phyloP scores from a whole-genome alignment of 2,329 filamentous ascomycete genomes.

The Colletotrichum truncatum region DNA sequence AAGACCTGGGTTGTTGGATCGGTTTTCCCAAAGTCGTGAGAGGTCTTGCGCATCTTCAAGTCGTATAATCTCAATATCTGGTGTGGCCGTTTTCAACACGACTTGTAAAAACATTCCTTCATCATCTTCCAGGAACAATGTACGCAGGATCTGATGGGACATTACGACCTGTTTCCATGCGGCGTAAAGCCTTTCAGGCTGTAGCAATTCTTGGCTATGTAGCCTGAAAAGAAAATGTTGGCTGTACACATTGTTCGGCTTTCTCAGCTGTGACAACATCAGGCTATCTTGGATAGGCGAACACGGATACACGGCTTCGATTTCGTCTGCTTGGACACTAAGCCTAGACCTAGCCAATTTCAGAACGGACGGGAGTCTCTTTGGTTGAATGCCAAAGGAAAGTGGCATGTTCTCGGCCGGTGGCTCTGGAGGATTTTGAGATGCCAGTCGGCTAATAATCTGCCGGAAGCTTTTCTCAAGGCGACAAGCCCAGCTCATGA shows the following conservation, averaged over 20 bases:
- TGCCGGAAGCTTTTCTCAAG: not conserved
- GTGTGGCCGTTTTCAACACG: not conserved
- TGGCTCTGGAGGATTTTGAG: not conserved
- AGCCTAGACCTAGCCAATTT: not conserved
- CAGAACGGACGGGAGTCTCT: not conserved
- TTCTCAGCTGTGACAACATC: conserved; percentile 17
- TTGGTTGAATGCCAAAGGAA: not conserved
- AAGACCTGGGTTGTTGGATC: not conserved
- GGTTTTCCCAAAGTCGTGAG: not conserved
- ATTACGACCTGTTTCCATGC: conserved; percentile 6
- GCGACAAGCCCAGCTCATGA: not conserved
- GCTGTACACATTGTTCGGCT: not conserved
- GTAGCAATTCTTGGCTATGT: not conserved
- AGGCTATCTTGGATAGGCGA: conserved; percentile 22
- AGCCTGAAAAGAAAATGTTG: conserved; percentile 19
- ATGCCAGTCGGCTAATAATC: not conserved
- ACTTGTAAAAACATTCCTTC: not conserved
- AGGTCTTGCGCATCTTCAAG: not conserved
- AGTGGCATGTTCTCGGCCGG: not conserved
- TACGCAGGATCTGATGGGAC: not conserved
- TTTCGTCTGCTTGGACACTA: not conserved
- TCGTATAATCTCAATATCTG: not conserved
- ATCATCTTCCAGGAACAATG: not conserved
- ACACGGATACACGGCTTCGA: conserved; percentile 12
- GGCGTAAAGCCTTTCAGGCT: not conserved